phyloP scores from a whole-genome alignment of 2,329 filamentous ascomycete genomes.

The Leptographium radiaticola region DNA sequence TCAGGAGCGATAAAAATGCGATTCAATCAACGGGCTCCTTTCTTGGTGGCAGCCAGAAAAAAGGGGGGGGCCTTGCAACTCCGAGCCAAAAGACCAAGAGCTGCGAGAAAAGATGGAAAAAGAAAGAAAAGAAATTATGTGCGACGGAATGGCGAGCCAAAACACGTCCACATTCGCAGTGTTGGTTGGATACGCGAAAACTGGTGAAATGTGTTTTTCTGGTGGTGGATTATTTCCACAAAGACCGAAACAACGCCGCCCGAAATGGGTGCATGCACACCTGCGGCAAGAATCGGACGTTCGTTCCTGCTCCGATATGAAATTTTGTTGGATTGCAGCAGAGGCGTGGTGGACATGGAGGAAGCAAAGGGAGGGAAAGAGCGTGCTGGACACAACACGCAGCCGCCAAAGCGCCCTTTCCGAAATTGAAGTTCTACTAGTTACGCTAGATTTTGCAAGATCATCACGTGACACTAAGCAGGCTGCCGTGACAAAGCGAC shows the following conservation, averaged over 20 bases:
- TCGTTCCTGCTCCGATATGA: not conserved
- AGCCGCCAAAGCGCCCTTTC: not conserved
- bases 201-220: not conserved
- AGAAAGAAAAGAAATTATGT: not conserved
- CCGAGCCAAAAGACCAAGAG: not conserved
- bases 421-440: not conserved
- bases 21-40: constrained; percentile 1
- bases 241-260: not conserved
- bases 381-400: not conserved
- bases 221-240: not conserved
- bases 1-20: not conserved
- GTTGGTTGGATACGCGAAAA: not conserved
- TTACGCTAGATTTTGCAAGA: not conserved
- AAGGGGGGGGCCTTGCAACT: not conserved
- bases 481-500: not conserved
- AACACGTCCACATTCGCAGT: constrained; percentile 1
- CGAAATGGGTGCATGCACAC: not conserved
- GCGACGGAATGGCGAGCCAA: not conserved
- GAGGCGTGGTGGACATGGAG: not conserved
- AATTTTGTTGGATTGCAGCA: not conserved
- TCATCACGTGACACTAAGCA: not conserved
- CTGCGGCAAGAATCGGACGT: not conserved
- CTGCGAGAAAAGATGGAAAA: not conserved
- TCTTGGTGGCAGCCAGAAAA: not conserved
- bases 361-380: constrained; percentile 1